These are phyloP conservation scores for Endogone sp. DNA, from an alignment of 192 early-diverging fungal species.

Conservation along the genomic window DNA sequence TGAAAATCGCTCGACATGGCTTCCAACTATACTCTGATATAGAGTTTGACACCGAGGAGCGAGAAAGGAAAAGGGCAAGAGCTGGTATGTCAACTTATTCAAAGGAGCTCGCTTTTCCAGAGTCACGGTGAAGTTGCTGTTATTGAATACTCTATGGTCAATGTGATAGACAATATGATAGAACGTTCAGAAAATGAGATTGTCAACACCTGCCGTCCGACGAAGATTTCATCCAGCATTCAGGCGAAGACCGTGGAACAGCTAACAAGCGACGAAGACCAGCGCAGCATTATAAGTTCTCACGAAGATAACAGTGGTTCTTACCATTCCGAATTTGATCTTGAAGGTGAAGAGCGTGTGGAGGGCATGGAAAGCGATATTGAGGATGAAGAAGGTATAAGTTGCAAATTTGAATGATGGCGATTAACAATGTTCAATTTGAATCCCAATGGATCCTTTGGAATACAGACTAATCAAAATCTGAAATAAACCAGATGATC, in stretches of 20 bases:
- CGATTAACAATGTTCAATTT: not conserved
- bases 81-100: too few relatives aligned
- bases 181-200: not conserved
- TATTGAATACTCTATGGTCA: not conserved
- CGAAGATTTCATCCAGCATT: not conserved
- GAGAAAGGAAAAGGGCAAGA: constrained; percentile 20
- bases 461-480: not conserved
- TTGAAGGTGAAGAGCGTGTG: not conserved
- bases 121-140: not conserved
- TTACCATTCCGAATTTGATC: not conserved
- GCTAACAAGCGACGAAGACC: not conserved
- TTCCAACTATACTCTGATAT: constrained; percentile 20
- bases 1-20: constrained; percentile 15
- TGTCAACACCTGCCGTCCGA: not conserved
- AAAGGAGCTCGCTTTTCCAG: too few relatives aligned
- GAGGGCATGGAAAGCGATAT: not conserved
- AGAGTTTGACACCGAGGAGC: constrained; percentile 19
- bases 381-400: not conserved
- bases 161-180: not conserved
- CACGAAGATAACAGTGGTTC: not conserved
- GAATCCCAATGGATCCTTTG: not conserved
- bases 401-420: not conserved
- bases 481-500: not conserved
- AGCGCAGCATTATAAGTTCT: not conserved
- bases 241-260: not conserved